These are phyloP conservation scores for Sugiyamaella grinbergsii DNA, from an alignment of 1,139 yeast genomes.

Conservation along the genomic window DNA sequence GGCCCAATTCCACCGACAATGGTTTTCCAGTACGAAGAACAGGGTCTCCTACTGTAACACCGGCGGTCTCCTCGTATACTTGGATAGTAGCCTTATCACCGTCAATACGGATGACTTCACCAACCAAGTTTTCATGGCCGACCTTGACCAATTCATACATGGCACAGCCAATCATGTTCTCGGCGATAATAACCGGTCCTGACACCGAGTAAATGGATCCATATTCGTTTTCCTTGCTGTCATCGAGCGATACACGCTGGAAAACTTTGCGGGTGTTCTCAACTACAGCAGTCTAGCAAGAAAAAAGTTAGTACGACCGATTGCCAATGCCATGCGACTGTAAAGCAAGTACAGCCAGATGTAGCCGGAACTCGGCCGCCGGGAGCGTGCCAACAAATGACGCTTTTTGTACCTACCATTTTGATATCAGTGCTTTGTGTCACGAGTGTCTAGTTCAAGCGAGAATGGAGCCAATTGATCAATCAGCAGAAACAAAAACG, in stretches of 20 bases:
- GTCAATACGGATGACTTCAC: conserved; percentile 96
- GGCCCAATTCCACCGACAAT: conserved; percentile 95
- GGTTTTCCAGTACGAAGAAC: conserved; percentile 98
- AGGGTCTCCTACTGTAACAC: conserved; percentile 99
- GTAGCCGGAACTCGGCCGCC: neutral
- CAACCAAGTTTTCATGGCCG: conserved; percentile 95
- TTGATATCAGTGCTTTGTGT: conserved; percentile 3
- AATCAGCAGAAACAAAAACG: neutral
- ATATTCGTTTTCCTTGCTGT: conserved; percentile 71
- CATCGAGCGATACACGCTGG: conserved; percentile 81
- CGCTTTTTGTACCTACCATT: conserved; percentile 3
- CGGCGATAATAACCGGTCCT: conserved; percentile 97
- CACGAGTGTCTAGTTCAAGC: neutral
- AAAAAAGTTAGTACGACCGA: conserved; percentile 1
- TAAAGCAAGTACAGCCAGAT: too few species aligned
- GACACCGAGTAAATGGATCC: conserved; percentile 89
- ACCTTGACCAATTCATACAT: conserved; percentile 97
- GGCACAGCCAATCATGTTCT: conserved; percentile 98
- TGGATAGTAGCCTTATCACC: conserved; percentile 97
- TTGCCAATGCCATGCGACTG: neutral
- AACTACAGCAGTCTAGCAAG: conserved; percentile 83
- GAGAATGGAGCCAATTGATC: neutral
- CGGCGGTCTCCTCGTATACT: conserved; percentile 98
- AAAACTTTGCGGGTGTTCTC: conserved; percentile 96
- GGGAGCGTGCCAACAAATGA: neutral